phyloP scores from a whole-genome alignment of 371 early-diverging fungal species.

The Cokeromyces recurvatus region DNA sequence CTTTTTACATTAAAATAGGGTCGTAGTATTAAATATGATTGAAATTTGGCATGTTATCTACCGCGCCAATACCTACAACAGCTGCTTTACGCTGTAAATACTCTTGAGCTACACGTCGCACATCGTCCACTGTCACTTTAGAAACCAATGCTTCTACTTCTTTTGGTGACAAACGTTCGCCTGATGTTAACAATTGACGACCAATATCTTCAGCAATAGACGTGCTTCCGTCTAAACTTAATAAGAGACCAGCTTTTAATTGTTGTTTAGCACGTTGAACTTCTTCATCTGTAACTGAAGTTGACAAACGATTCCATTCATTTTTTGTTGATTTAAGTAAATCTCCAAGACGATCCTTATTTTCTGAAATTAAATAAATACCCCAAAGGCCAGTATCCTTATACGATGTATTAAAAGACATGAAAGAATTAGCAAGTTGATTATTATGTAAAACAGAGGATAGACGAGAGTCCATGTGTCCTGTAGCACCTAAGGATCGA shows the following conservation, averaged over 20 bases:
- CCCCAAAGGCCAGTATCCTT: constrained; percentile 98
- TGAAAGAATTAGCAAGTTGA: constrained; percentile 94
- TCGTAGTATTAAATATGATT: constrained; percentile 57
- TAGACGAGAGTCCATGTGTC: constrained; percentile 80
- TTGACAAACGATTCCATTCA: constrained; percentile 90
- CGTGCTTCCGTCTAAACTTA: constrained; percentile 90
- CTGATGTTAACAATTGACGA: constrained; percentile 89
- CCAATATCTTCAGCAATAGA: constrained; percentile 97
- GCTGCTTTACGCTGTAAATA: constrained; percentile 85
- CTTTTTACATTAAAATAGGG: no score
- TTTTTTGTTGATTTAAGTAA: constrained; percentile 80
- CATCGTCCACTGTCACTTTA: constrained; percentile 59
- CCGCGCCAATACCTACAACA: constrained; percentile 89
- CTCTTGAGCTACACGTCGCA: constrained; percentile 83
- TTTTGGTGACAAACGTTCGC: constrained; percentile 74
- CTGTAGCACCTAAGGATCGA: constrained; percentile 82
- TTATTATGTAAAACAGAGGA: constrained; percentile 78
- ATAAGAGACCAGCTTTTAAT: constrained; percentile 89
- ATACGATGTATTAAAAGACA: constrained; percentile 97
- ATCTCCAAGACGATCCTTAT: constrained; percentile 79
- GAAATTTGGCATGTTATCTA: constrained; percentile 72
- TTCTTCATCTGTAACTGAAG: constrained; percentile 86
- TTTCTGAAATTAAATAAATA: constrained; percentile 87
- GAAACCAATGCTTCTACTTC: constrained; percentile 35
- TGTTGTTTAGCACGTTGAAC: constrained; percentile 97